Percentiles rank a stretch among this genome's conserved stretches.
Evolutionary conservation across 345 rosid species (phyloP).

Genomic region (Citrus australasica): DNA sequence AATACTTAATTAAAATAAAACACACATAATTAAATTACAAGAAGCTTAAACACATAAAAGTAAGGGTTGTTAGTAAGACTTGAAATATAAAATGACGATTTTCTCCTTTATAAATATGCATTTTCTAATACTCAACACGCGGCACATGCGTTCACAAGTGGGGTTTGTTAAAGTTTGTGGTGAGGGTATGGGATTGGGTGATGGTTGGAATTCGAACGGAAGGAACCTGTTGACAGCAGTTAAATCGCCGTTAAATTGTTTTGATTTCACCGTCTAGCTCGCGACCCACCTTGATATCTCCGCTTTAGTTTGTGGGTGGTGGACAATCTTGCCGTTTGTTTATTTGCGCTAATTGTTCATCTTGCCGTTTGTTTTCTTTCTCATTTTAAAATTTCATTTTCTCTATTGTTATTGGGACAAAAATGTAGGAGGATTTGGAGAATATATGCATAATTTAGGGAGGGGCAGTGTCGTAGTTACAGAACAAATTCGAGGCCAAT

Average conservation of each 20-base stretch:
- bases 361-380: constrained; percentile 8
- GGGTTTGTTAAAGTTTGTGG: constrained; percentile 25
- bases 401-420: constrained; percentile 14
- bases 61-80: no score
- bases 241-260: constrained; percentile 22
- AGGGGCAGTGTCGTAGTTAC: neutral
- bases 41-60: no score
- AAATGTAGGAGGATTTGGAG: constrained; percentile 22
- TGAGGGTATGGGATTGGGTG: neutral
- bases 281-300: no score
- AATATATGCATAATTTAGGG: constrained; percentile 24
- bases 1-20: no score
- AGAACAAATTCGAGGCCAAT: neutral
- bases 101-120: no score
- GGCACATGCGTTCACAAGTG: constrained; percentile 60
- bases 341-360: no score
- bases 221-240: constrained; percentile 6
- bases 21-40: no score
- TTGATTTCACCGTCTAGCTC: neutral
- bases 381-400: neutral
- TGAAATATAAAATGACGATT: no score
- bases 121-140: no score
- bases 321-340: no score
- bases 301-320: no score
- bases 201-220: constrained; percentile 3